Evolutionary conservation across 208 protist species (phyloP).

Genomic region (Novymonas esmeraldas): DNA sequence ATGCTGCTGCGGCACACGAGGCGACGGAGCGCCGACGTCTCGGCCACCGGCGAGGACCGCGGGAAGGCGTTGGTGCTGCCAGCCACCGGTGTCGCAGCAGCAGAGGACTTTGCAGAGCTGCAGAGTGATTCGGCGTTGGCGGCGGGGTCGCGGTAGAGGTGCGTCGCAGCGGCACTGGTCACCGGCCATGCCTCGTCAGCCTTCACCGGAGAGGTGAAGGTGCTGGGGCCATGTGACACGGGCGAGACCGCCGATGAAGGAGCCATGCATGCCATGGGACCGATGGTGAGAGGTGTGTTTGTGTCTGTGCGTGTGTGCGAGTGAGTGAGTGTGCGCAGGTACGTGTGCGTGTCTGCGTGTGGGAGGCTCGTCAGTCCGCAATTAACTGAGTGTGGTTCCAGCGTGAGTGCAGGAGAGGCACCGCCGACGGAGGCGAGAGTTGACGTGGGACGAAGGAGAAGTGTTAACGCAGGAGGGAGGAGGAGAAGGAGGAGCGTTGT

Average conservation of each 20-base stretch:
- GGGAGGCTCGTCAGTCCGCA: no score
- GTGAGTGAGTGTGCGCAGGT: neutral
- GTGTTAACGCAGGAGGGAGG: no score
- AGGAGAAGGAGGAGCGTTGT: no score
- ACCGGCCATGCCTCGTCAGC: neutral
- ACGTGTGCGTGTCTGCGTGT: neutral
- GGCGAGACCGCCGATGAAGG: neutral
- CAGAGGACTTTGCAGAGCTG: neutral
- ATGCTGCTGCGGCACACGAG: conserved; percentile 20
- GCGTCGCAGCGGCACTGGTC: neutral
- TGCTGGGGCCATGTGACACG: neutral
- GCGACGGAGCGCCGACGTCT: conserved; percentile 7
- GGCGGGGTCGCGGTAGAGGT: neutral
- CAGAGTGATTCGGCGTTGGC: neutral
- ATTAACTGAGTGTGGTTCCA: no score
- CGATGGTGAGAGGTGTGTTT: neutral
- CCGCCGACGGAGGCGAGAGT: neutral
- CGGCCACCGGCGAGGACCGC: neutral
- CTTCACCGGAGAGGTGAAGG: neutral
- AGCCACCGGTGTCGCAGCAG: neutral
- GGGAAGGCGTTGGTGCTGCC: neutral
- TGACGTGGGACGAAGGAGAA: no score
- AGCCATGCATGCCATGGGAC: neutral
- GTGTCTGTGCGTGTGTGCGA: neutral
- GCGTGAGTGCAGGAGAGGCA: neutral